phyloP scores from a whole-genome alignment of 257 asterid species.

The Cordia subcordata region DNA sequence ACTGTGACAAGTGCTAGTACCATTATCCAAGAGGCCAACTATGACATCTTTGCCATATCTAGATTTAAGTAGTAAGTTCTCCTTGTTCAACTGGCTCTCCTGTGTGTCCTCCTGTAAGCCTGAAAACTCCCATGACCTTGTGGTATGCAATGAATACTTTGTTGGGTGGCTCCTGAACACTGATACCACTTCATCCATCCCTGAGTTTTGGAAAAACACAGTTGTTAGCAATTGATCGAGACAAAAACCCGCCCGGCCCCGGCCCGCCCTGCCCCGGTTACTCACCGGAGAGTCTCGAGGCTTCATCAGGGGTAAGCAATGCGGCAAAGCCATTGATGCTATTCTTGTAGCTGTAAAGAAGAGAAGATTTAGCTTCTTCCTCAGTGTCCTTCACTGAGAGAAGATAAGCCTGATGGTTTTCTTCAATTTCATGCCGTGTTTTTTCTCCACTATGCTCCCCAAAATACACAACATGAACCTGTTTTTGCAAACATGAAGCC shows the following conservation, averaged over 20 bases:
- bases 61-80: constrained; percentile 51
- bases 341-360: constrained; percentile 79
- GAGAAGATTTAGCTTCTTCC: constrained; percentile 73
- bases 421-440: constrained; percentile 54
- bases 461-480: constrained; percentile 79
- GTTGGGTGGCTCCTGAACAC: constrained; percentile 54
- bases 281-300: constrained; percentile 53
- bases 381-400: constrained; percentile 54
- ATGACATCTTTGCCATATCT: constrained; percentile 65
- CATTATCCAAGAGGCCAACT: constrained; percentile 72
- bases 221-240: neutral
- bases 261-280: too few species aligned
- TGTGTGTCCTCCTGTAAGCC: constrained; percentile 41
- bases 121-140: constrained; percentile 88
- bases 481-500: constrained; percentile 4
- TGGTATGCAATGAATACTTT: constrained; percentile 66
- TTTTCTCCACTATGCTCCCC: constrained; percentile 62
- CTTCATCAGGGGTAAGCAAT: constrained; percentile 58
- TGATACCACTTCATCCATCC: constrained; percentile 65
- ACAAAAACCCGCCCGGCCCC: neutral
- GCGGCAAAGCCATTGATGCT: constrained; percentile 95
- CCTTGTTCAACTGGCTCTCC: constrained; percentile 19
- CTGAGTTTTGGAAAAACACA: constrained; percentile 29
- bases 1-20: constrained; percentile 21
- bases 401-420: constrained; percentile 58